Percentiles rank a stretch among this genome's conserved stretches.
phyloP scores from a whole-genome alignment of 176 grass and related monocot genomes.

The Oryza punctata region DNA sequence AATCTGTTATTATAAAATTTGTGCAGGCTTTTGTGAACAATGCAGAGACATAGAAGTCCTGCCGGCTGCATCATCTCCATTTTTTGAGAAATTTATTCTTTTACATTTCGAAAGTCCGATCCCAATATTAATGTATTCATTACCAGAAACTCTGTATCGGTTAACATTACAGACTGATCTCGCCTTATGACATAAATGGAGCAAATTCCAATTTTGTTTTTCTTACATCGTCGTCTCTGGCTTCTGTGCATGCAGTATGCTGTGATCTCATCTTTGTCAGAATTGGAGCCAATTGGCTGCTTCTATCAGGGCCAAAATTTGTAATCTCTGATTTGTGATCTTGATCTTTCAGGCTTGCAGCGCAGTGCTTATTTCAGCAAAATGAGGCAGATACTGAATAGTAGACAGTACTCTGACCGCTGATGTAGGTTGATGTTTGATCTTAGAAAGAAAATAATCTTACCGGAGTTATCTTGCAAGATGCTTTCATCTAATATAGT shows the following conservation, averaged over 20 bases:
- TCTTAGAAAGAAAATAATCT: too few relatives aligned
- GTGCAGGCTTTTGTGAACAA: constrained; percentile 53
- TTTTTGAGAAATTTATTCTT: background rate
- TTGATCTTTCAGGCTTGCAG: too few relatives aligned
- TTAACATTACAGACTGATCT: constrained; percentile 3
- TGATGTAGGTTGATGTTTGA: too few relatives aligned
- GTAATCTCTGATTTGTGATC: too few relatives aligned
- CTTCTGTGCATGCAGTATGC: background rate
- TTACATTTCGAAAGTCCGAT: background rate
- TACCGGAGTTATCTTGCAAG: too few relatives aligned
- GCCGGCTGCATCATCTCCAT: background rate
- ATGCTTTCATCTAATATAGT: too few relatives aligned
- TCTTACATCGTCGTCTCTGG: background rate
- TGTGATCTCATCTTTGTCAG: background rate
- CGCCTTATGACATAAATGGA: constrained; percentile 17
- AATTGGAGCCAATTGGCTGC: too few relatives aligned
- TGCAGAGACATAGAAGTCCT: background rate
- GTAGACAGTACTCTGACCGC: too few relatives aligned
- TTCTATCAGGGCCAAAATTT: too few relatives aligned
- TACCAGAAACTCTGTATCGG: constrained; percentile 7
- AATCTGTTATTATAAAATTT: background rate
- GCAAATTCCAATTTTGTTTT: constrained; percentile 13
- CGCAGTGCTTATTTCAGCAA: too few relatives aligned
- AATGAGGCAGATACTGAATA: too few relatives aligned
- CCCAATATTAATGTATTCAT: background rate